Percentiles rank a stretch among this genome's conserved stretches.
phyloP scores from a whole-genome alignment of 495 filamentous ascomycete genomes.

The Aspergillus bridgeri region DNA sequence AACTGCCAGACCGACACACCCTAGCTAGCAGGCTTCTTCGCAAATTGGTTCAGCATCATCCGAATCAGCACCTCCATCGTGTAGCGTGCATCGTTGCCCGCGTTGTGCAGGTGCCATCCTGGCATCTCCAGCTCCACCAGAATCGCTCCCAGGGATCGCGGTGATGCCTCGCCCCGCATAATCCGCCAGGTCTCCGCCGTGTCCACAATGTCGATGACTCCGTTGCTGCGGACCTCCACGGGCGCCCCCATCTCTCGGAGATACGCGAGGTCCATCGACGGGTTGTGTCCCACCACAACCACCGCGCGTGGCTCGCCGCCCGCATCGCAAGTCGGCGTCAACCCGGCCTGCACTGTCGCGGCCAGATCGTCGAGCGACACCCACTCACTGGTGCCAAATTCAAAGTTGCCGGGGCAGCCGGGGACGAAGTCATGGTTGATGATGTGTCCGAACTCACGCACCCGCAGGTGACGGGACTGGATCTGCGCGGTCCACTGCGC shows the following conservation, averaged over 20 bases:
- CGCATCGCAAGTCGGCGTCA: conserved; percentile 42
- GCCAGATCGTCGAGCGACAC: conserved; percentile 38
- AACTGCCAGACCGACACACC: too few relatives aligned
- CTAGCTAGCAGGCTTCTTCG: too few relatives aligned
- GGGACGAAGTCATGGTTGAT: conserved; percentile 60
- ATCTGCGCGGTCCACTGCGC: conserved; percentile 63
- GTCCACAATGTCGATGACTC: conserved; percentile 58
- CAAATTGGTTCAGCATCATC: conserved; percentile 47
- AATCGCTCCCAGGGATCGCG: conserved; percentile 55
- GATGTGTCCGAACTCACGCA: conserved; percentile 62
- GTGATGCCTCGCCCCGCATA: conserved; percentile 44
- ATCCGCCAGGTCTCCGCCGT: conserved; percentile 64
- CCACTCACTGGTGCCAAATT: conserved; percentile 64
- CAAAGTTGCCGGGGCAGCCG: conserved; percentile 71
- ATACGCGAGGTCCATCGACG: conserved; percentile 62
- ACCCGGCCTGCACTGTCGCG: conserved; percentile 42
- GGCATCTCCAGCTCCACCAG: conserved; percentile 60
- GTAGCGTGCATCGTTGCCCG: conserved; percentile 89
- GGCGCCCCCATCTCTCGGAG: conserved; percentile 56
- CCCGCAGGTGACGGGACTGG: conserved; percentile 68
- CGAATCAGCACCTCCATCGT: conserved; percentile 73
- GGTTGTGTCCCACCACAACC: conserved; percentile 75
- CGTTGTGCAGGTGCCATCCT: conserved; percentile 75
- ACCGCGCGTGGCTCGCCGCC: conserved; percentile 50
- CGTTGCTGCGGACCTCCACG: conserved; percentile 10